These are phyloP conservation scores for Fusarium sp. DNA, from an alignment of 2,329 filamentous ascomycete species.

Conservation along the genomic window DNA sequence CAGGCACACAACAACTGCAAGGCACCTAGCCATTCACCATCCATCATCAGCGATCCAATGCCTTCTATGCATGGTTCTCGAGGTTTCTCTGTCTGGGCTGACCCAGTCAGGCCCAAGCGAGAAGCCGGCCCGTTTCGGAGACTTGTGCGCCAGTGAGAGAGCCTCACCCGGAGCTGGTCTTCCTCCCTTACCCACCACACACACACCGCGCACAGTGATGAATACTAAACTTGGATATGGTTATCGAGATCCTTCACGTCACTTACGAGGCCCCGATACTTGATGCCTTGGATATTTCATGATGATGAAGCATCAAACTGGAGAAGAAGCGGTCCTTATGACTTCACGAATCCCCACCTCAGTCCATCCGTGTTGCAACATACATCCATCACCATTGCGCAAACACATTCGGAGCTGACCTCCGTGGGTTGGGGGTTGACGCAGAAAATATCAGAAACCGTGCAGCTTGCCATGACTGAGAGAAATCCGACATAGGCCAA, in stretches of 20 bases:
- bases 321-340: constrained; percentile 41
- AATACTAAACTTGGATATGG: constrained; percentile 20
- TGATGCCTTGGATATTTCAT: constrained; percentile 25
- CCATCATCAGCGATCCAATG: constrained; percentile 11
- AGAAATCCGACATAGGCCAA: constrained; percentile 19
- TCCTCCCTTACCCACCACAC: constrained; percentile 18
- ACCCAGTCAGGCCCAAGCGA: constrained; percentile 17
- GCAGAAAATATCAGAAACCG: constrained; percentile 7
- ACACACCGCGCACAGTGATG: background rate
- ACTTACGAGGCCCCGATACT: constrained; percentile 11
- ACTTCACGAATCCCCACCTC: constrained; percentile 43
- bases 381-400: background rate
- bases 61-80: constrained; percentile 34
- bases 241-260: constrained; percentile 42
- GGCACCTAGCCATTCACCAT: constrained; percentile 23
- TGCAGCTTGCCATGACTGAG: constrained; percentile 11
- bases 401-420: background rate
- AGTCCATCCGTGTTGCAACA: background rate
- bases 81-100: constrained; percentile 32
- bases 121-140: constrained; percentile 42
- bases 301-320: constrained; percentile 26
- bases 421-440: constrained; percentile 19
- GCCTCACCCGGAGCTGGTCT: constrained; percentile 35
- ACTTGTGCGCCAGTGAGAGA: constrained; percentile 20
- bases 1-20: constrained; percentile 22